These are phyloP conservation scores for Hordeum vulgare DNA, from an alignment of 176 grass and related monocot species.

Conservation along the genomic window DNA sequence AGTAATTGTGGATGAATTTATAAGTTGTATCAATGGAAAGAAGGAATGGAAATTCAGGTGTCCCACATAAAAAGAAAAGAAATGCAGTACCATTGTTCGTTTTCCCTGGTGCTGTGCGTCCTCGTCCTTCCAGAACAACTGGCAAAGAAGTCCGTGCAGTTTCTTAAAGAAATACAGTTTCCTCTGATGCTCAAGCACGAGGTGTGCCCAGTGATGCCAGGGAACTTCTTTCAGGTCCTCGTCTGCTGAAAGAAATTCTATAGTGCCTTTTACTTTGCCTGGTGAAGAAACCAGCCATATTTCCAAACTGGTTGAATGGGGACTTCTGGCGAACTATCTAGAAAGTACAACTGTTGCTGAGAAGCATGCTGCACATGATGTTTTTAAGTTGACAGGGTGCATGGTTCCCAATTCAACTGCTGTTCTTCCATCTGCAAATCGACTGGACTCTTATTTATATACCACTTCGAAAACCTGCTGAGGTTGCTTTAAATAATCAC, in stretches of 20 bases:
- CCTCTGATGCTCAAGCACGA: constrained; percentile 22
- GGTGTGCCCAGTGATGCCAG: constrained; percentile 1
- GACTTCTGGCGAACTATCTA: not conserved
- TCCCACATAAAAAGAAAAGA: no score
- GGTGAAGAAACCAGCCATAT: constrained; percentile 7
- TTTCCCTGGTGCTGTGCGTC: no score
- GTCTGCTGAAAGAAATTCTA: not conserved
- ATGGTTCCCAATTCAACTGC: constrained; percentile 1
- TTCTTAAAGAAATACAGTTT: constrained; percentile 23
- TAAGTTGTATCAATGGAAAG: constrained; percentile 45
- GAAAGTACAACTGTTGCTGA: not conserved
- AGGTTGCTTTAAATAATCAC: not conserved
- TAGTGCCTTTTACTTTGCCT: not conserved
- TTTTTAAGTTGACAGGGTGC: not conserved
- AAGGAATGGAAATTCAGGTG: constrained; percentile 75
- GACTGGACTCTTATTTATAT: not conserved
- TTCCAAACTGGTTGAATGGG: constrained; percentile 1
- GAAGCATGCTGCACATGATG: not conserved
- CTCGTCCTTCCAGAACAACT: constrained; percentile 19
- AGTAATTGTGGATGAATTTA: constrained; percentile 72
- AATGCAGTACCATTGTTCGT: no score
- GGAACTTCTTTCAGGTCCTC: not conserved
- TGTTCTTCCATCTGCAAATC: not conserved
- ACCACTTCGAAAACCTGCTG: not conserved
- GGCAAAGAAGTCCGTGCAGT: constrained; percentile 1